phyloP scores from a whole-genome alignment of 2,329 filamentous ascomycete genomes.

The Aspergillus aculeatinus region DNA sequence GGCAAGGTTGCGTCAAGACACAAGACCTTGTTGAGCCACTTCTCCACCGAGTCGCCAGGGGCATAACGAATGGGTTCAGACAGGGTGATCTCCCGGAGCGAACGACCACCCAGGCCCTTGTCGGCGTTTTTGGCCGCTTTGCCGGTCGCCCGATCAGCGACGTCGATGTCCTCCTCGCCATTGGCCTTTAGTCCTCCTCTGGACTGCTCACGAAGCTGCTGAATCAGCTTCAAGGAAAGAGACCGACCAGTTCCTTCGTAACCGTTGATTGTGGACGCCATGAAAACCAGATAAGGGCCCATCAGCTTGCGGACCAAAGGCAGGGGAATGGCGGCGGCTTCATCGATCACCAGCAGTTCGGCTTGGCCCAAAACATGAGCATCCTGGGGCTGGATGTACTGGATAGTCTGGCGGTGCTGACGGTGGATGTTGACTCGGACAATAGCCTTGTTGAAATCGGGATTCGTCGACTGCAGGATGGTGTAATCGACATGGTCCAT shows the following conservation, averaged over 20 bases:
- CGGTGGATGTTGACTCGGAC: conserved; percentile 94
- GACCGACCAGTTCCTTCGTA: conserved; percentile 97
- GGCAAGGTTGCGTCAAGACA: conserved; percentile 92
- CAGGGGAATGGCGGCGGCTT: conserved; percentile 92
- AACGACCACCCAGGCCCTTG: conserved; percentile 64
- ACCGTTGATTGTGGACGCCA: conserved; percentile 98
- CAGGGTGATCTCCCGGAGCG: conserved; percentile 86
- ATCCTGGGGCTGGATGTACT: conserved; percentile 97
- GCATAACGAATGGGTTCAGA: conserved; percentile 94
- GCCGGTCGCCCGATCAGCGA: conserved; percentile 77
- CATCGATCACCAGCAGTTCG: conserved; percentile 92
- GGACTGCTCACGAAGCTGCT: conserved; percentile 93
- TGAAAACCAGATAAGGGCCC: conserved; percentile 96
- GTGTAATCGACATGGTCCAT: conserved; percentile 96
- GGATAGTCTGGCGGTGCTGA: conserved; percentile 94
- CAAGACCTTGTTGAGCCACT: conserved; percentile 91
- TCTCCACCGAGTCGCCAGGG: conserved; percentile 85
- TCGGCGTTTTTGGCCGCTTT: conserved; percentile 65
- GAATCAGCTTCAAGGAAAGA: conserved; percentile 91
- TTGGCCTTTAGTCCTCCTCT: conserved; percentile 59
- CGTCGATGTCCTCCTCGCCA: conserved; percentile 59
- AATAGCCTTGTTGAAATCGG: conserved; percentile 98
- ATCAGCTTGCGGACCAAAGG: conserved; percentile 91
- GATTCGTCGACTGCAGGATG: conserved; percentile 96
- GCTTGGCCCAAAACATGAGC: conserved; percentile 92